phyloP scores from a whole-genome alignment of 2,329 filamentous ascomycete species.

The Diaporthe nobilis region DNA sequence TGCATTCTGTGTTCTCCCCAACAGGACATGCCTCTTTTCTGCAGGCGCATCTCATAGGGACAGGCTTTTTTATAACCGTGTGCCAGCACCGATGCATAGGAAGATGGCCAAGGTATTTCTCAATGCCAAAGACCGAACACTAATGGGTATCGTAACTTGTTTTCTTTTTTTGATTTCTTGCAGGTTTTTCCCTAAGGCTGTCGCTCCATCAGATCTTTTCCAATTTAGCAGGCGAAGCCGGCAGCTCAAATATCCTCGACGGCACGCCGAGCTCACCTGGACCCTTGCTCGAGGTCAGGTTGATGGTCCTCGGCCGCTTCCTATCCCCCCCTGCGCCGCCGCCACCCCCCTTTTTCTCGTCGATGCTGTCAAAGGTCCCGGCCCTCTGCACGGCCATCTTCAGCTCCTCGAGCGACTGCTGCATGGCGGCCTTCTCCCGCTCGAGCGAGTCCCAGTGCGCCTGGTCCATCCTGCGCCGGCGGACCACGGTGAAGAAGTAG shows the following conservation, averaged over 20 bases:
- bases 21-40: not conserved
- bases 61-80: not conserved
- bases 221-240: slow-evolving; percentile 5
- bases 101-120: not conserved
- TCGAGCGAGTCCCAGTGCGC: slow-evolving; percentile 26
- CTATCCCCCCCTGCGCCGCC: not conserved
- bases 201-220: slow-evolving; percentile 10
- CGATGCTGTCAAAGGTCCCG: slow-evolving; percentile 24
- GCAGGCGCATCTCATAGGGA: not conserved
- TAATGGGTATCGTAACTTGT: not conserved
- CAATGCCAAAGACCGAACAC: not conserved
- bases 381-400: slow-evolving; percentile 23
- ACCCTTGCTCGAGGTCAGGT: slow-evolving; percentile 4
- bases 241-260: slow-evolving; percentile 22
- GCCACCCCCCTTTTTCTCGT: not conserved
- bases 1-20: not conserved
- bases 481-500: slow-evolving; percentile 31
- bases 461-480: slow-evolving; percentile 24
- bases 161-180: not conserved
- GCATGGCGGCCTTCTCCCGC: slow-evolving; percentile 30
- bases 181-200: not conserved
- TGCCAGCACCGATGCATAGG: not conserved
- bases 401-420: slow-evolving; percentile 30
- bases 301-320: slow-evolving; percentile 29
- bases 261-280: slow-evolving; percentile 16